Percentiles rank a stretch among this genome's conserved stretches.
Evolutionary conservation across 176 grass and related monocot genomes (phyloP).

Genomic region (Oryza meyeriana): DNA sequence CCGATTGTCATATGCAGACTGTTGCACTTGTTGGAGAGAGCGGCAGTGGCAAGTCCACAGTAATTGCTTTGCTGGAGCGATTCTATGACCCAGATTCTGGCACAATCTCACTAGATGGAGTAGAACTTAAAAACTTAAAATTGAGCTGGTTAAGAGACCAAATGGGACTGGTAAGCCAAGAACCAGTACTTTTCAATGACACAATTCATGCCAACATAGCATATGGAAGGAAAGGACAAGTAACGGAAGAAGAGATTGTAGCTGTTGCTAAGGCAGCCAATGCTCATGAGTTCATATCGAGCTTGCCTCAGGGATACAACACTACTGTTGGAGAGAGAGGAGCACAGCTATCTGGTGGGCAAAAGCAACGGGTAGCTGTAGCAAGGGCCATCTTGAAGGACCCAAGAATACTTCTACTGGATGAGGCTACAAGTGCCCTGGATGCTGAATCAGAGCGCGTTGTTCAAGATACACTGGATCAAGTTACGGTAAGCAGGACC

Average conservation of each 20-base stretch:
- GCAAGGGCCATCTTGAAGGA: constrained; percentile 58
- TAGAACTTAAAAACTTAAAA: constrained; percentile 36
- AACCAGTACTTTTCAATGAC: constrained; percentile 54
- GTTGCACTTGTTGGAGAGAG: constrained; percentile 70
- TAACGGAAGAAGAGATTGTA: constrained; percentile 43
- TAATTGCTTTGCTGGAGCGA: constrained; percentile 64
- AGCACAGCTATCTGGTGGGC: constrained; percentile 53
- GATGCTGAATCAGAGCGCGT: constrained; percentile 55
- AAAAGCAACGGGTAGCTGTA: constrained; percentile 59
- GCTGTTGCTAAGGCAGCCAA: constrained; percentile 39
- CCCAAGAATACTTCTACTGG: constrained; percentile 50
- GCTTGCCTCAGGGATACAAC: constrained; percentile 45
- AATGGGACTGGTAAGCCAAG: constrained; percentile 68
- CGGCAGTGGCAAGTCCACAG: constrained; percentile 72
- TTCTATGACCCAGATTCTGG: constrained; percentile 61
- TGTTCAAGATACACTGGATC: constrained; percentile 49
- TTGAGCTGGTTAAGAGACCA: constrained; percentile 62
- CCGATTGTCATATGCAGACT: constrained; percentile 33
- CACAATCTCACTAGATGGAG: constrained; percentile 50
- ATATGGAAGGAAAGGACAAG: constrained; percentile 48
- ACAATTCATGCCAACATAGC: constrained; percentile 57
- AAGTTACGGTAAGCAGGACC: constrained; percentile 40
- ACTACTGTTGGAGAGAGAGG: constrained; percentile 54
- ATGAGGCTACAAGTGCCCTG: constrained; percentile 55
- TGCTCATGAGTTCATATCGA: constrained; percentile 47